A percentile compares a stretch with the other conserved stretches of the same genome.
phyloP scores from a whole-genome alignment of 2,329 filamentous ascomycete genomes.

The Ceratocystis colombiana region DNA sequence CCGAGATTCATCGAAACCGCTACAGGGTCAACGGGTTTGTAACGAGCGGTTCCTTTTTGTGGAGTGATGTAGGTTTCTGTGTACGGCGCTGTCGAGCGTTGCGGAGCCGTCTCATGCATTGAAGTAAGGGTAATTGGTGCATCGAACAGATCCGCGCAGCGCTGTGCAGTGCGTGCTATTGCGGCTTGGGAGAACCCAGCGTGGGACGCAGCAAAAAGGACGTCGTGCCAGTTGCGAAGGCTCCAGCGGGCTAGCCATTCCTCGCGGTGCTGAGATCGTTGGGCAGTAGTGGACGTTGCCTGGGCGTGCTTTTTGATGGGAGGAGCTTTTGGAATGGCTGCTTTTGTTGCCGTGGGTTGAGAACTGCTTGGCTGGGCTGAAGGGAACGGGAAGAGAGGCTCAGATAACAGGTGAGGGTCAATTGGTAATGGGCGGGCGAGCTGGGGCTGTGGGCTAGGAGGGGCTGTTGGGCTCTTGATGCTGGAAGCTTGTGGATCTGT shows the following conservation, averaged over 20 bases:
- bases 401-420: neutral
- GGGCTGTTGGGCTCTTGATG: neutral
- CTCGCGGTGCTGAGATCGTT: slow-evolving; percentile 25
- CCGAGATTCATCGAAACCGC: slow-evolving; percentile 28
- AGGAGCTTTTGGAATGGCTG: neutral
- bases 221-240: slow-evolving; percentile 72
- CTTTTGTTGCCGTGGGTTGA: neutral
- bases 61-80: slow-evolving; percentile 11
- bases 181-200: slow-evolving; percentile 57
- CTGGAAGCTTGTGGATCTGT: neutral
- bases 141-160: slow-evolving; percentile 67
- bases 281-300: neutral
- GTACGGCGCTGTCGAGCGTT: neutral
- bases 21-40: slow-evolving; percentile 28
- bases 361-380: slow-evolving; percentile 1
- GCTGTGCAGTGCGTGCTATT: slow-evolving; percentile 57
- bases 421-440: neutral
- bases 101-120: slow-evolving; percentile 34
- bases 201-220: slow-evolving; percentile 67
- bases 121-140: slow-evolving; percentile 58
- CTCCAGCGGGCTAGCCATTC: slow-evolving; percentile 33
- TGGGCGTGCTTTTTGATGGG: neutral
- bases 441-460: neutral
- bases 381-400: slow-evolving; percentile 6
- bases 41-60: neutral